Conservation (phyloP, 139 green algal species). For the Asterochloris sp. region DNA sequence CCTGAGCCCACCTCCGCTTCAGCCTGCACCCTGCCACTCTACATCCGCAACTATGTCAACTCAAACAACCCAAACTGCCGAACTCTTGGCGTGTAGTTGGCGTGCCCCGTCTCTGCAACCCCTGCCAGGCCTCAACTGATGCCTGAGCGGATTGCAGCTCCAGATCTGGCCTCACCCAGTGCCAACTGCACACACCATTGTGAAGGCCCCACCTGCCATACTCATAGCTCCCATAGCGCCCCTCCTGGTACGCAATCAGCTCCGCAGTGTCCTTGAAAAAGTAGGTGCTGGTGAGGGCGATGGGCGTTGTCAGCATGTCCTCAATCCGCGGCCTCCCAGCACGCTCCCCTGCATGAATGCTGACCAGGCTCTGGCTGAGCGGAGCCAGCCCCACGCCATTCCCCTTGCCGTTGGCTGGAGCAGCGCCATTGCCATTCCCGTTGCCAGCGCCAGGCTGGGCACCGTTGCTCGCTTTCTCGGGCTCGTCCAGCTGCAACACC, state of each 20-base stretch:
- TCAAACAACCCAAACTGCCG: too few species aligned
- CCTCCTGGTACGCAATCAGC: slow-evolving; percentile 97
- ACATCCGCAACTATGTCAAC: too few species aligned
- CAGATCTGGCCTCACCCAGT: too few species aligned
- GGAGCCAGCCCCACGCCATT: background rate
- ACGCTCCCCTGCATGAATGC: slow-evolving; percentile 80
- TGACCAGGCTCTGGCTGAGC: slow-evolving; percentile 24
- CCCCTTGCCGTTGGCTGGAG: background rate
- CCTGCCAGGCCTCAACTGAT: too few species aligned
- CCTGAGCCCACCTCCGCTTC: too few species aligned
- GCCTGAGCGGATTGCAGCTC: too few species aligned
- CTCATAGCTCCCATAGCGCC: slow-evolving; percentile 86
- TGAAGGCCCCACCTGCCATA: slow-evolving; percentile 27
- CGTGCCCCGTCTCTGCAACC: too few species aligned
- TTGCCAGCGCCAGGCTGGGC: background rate
- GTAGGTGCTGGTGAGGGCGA: slow-evolving; percentile 97
- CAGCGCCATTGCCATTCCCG: background rate
- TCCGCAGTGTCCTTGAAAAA: slow-evolving; percentile 87
- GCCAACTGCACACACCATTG: too few species aligned
- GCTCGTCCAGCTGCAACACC: too few species aligned
- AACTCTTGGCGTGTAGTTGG: too few species aligned
- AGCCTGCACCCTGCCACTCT: too few species aligned
- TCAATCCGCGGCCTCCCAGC: slow-evolving; percentile 71
- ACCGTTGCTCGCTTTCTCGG: too few species aligned
- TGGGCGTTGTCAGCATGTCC: slow-evolving; percentile 95